Conservation (phyloP, 352 stramenopile species). For the Pythium scleroteichum region DNA sequence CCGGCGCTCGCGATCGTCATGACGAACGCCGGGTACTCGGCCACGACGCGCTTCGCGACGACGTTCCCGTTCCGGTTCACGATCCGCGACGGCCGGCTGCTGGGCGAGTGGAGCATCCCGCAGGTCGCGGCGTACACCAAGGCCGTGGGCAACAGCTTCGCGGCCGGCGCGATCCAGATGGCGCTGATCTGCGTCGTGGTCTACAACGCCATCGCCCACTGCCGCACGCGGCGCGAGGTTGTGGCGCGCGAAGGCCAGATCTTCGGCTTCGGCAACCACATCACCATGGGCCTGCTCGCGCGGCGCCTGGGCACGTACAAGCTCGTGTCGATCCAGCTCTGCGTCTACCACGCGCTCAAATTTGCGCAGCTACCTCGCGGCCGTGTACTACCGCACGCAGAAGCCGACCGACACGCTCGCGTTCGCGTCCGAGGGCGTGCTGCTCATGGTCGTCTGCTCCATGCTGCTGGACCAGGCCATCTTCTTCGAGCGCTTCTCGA, state of each 20-base stretch:
- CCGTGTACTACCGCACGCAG: slow-evolving; percentile 26
- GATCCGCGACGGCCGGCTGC: slow-evolving; percentile 13
- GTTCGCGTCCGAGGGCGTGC: slow-evolving; percentile 19
- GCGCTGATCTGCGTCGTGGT: slow-evolving; percentile 23
- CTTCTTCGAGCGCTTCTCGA: slow-evolving; percentile 28
- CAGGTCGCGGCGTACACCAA: slow-evolving; percentile 21
- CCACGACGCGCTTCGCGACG: slow-evolving; percentile 24
- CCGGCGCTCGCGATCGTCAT: slow-evolving; percentile 23
- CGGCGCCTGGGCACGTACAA: slow-evolving; percentile 27
- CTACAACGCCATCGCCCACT: slow-evolving; percentile 27
- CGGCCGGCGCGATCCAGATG: slow-evolving; percentile 17
- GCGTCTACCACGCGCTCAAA: slow-evolving; percentile 28
- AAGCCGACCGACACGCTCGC: slow-evolving; percentile 28
- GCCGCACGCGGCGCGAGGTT: slow-evolving; percentile 11
- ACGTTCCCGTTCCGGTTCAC: slow-evolving; percentile 22
- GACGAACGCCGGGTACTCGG: slow-evolving; percentile 24
- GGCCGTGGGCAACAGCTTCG: slow-evolving; percentile 26
- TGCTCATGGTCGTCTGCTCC: slow-evolving; percentile 24
- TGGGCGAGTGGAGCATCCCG: slow-evolving; percentile 13
- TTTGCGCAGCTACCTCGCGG: slow-evolving; percentile 20
- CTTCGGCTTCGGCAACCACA: slow-evolving; percentile 23
- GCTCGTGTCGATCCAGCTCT: slow-evolving; percentile 25
- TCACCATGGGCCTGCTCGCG: slow-evolving; percentile 28
- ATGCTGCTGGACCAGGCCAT: slow-evolving; percentile 26
- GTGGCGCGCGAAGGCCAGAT: slow-evolving; percentile 12